phyloP scores from a whole-genome alignment of 2,329 filamentous ascomycete genomes.

The Fusarium odoratissimum region DNA sequence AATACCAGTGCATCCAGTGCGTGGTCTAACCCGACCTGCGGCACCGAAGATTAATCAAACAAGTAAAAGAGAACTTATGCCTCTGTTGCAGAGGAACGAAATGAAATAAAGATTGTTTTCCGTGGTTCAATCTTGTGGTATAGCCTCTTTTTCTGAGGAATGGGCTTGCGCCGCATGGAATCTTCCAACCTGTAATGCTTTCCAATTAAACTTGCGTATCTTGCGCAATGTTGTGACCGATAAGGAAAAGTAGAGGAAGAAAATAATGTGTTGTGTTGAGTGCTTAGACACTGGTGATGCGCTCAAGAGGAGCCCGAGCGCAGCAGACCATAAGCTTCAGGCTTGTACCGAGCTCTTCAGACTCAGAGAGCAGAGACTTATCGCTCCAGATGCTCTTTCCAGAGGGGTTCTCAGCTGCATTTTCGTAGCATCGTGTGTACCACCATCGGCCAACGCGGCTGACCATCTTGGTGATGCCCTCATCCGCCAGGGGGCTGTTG shows the following conservation, averaged over 20 bases:
- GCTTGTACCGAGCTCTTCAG: conserved; percentile 85
- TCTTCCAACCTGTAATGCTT: conserved; percentile 45
- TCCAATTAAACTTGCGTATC: conserved; percentile 25
- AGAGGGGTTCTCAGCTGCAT: conserved; percentile 61
- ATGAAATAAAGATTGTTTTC: conserved; percentile 1
- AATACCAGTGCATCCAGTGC: conserved; percentile 47
- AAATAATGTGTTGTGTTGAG: conserved; percentile 9
- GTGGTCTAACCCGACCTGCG: conserved; percentile 46
- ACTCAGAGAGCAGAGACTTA: conserved; percentile 80
- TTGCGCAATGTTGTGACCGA: conserved; percentile 22
- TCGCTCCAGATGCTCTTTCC: conserved; percentile 81
- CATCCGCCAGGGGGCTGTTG: conserved; percentile 76
- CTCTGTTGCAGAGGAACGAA: conserved; percentile 2
- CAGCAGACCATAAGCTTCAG: conserved; percentile 93
- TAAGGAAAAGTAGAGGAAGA: conserved; percentile 29
- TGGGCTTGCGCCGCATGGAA: conserved; percentile 43
- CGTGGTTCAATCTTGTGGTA: conserved; percentile 17
- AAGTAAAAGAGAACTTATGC: conserved; percentile 11
- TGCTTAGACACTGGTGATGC: conserved; percentile 60
- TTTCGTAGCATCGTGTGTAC: conserved; percentile 94
- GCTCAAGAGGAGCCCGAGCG: conserved; percentile 78
- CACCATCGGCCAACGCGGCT: conserved; percentile 94
- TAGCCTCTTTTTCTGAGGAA: conserved; percentile 15
- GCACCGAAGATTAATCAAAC: conserved; percentile 38
- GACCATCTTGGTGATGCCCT: conserved; percentile 91